Evolutionary conservation across 495 filamentous ascomycete species (phyloP).

Genomic region (Mytilinidion resinicola): DNA sequence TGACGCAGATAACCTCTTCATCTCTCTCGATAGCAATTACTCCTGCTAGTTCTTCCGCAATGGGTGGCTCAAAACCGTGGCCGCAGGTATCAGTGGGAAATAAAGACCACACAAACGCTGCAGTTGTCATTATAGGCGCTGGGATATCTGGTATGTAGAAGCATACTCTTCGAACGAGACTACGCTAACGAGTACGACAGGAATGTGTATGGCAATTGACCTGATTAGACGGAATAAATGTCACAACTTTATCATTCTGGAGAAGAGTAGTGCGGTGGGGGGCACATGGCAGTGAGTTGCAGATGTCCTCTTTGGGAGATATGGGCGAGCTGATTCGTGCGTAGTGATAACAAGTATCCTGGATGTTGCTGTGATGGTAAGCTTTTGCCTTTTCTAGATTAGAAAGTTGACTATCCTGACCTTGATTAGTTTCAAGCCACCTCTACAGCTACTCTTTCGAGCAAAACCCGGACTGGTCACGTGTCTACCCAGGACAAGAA

Average conservation of each 20-base stretch:
- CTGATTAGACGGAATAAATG: slow-evolving; percentile 48
- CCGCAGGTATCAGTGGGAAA: slow-evolving; percentile 32
- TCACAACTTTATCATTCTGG: slow-evolving; percentile 51
- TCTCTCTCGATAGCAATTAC: neutral
- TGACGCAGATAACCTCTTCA: neutral
- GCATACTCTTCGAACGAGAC: neutral
- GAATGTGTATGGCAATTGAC: slow-evolving; percentile 53
- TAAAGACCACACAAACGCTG: slow-evolving; percentile 39
- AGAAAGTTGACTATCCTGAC: neutral
- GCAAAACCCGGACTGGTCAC: slow-evolving; percentile 57
- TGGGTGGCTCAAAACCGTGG: slow-evolving; percentile 24
- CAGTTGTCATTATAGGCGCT: slow-evolving; percentile 51
- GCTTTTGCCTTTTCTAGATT: neutral
- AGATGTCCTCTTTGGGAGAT: slow-evolving; percentile 7
- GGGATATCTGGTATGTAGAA: slow-evolving; percentile 41
- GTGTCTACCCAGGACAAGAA: slow-evolving; percentile 57
- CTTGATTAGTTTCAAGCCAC: slow-evolving; percentile 29
- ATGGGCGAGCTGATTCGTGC: neutral
- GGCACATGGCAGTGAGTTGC: slow-evolving; percentile 48
- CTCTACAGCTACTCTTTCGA: slow-evolving; percentile 64
- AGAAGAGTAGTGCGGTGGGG: slow-evolving; percentile 48
- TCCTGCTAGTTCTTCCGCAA: neutral
- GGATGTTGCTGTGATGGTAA: slow-evolving; percentile 50
- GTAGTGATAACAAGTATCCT: slow-evolving; percentile 46
- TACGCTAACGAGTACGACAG: neutral